Evolutionary conservation across 805 yeast genomes (phyloP).

Genomic region (Isabelozyma pseudorhagii): DNA sequence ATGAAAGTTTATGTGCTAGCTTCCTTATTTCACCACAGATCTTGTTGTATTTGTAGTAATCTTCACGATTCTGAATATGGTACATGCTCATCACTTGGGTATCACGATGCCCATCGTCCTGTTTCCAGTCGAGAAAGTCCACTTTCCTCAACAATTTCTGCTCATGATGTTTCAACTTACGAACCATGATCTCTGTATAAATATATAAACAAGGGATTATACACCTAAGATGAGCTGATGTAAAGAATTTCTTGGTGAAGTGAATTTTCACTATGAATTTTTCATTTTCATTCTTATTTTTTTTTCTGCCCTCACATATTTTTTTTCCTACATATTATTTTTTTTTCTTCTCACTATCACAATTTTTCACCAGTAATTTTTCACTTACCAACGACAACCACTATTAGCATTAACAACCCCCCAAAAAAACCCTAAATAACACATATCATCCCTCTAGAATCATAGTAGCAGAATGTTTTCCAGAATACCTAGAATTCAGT

Average conservation of each 20-base stretch:
- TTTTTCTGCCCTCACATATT: neutral
- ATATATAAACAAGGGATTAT: neutral
- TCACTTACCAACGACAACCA: too few relatives aligned
- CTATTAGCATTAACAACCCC: too few relatives aligned
- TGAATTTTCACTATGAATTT: neutral
- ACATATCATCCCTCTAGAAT: neutral
- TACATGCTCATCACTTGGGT: conserved; percentile 95
- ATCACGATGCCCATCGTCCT: conserved; percentile 91
- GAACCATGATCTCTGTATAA: conserved; percentile 52
- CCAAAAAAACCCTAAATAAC: neutral
- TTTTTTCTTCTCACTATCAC: neutral
- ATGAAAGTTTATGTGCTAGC: conserved; percentile 79
- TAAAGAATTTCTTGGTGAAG: neutral
- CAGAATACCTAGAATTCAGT: conserved; percentile 1
- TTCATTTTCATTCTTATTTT: neutral
- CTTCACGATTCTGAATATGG: conserved; percentile 92
- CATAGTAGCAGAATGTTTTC: neutral
- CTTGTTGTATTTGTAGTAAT: conserved; percentile 89
- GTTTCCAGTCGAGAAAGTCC: conserved; percentile 96
- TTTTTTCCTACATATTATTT: conserved; percentile 1
- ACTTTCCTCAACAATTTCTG: conserved; percentile 91
- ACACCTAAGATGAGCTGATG: neutral
- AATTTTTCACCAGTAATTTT: too few relatives aligned
- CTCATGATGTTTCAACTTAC: conserved; percentile 92
- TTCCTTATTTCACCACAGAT: conserved; percentile 91